Evolutionary conservation across 352 stramenopile genomes (phyloP).

Genomic region (Thalassiosira pacifica): DNA sequence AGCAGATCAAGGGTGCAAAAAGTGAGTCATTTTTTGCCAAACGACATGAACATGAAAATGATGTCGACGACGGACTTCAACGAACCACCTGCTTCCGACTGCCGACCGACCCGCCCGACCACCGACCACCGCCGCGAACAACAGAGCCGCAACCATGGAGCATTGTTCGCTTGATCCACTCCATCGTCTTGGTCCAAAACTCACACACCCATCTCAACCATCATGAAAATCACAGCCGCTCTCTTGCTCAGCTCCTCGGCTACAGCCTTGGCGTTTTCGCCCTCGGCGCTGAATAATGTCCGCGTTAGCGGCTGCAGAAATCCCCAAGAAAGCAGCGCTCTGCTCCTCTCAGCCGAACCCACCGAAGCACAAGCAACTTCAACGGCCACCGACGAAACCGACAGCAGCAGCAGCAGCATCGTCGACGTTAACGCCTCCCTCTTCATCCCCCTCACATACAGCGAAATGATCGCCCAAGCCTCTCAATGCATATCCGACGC

Average conservation of each 20-base stretch:
- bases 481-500: slow-evolving; percentile 75
- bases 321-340: background rate
- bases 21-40: no score
- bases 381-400: background rate
- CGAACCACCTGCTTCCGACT: no score
- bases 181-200: no score
- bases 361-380: background rate
- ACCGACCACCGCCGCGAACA: no score
- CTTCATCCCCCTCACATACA: slow-evolving; percentile 74
- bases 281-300: background rate
- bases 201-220: no score
- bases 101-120: no score
- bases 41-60: no score
- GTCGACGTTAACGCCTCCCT: slow-evolving; percentile 58
- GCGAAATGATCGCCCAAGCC: slow-evolving; percentile 81
- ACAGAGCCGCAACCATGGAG: no score
- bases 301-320: background rate
- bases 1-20: no score
- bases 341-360: slow-evolving; percentile 15
- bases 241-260: background rate
- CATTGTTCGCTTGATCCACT: no score
- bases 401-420: slow-evolving; percentile 1
- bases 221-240: slow-evolving; percentile 34
- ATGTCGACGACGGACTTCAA: no score
- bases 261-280: slow-evolving; percentile 37